Conservation (phyloP, 148 eudicot species). For the Bassia scoparia region DNA sequence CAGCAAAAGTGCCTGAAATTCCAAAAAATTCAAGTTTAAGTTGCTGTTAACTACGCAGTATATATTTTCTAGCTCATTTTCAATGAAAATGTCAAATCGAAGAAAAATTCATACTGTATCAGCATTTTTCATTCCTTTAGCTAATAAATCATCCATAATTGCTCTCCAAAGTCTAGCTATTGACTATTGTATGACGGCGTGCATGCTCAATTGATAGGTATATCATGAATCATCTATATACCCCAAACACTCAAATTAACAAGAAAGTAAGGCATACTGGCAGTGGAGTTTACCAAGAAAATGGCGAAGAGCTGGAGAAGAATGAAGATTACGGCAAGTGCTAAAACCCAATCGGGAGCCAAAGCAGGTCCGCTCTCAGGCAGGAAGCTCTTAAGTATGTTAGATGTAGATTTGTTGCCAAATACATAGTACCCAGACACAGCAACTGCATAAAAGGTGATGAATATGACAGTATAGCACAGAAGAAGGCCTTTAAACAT, state of each 20-base stretch:
- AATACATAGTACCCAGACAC: constrained; percentile 80
- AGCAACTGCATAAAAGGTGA: constrained; percentile 86
- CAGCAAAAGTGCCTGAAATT: constrained; percentile 58
- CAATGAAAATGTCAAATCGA: not conserved
- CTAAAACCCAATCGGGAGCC: constrained; percentile 75
- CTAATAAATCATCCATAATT: constrained; percentile 67
- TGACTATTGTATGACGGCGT: too few species aligned
- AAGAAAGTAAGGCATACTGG: not conserved
- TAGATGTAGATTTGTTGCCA: constrained; percentile 71
- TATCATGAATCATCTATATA: too few species aligned
- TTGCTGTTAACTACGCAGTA: too few species aligned
- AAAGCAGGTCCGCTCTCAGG: constrained; percentile 73
- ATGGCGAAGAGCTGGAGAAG: constrained; percentile 98
- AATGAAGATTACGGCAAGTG: constrained; percentile 60
- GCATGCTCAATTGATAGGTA: too few species aligned
- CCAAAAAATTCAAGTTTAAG: too few species aligned
- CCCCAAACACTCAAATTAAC: not conserved
- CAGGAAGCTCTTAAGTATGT: constrained; percentile 72
- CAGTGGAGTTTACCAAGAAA: constrained; percentile 58
- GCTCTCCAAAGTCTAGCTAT: constrained; percentile 68
- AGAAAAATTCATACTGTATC: constrained; percentile 41
- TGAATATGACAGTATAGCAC: constrained; percentile 73
- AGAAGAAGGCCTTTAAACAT: constrained; percentile 82
- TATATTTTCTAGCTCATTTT: too few species aligned
- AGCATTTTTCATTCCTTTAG: constrained; percentile 81